phyloP scores from a whole-genome alignment of 2,329 filamentous ascomycete genomes.

The Helotiales sp. region DNA sequence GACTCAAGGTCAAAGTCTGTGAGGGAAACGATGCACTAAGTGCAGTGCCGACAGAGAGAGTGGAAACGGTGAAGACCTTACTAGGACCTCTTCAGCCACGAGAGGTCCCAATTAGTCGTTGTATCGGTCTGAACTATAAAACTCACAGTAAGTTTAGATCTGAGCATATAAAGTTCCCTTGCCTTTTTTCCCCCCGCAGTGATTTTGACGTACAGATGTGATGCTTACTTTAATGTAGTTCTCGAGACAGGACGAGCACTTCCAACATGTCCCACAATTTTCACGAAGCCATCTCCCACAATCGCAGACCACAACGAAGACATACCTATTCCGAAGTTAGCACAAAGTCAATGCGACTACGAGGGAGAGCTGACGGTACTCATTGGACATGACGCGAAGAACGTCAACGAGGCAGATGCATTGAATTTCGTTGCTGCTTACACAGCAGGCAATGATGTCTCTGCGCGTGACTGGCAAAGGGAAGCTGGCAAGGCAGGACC shows the following conservation, averaged over 20 bases:
- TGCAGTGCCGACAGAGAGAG: constrained; percentile 7
- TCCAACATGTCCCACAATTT: constrained; percentile 50
- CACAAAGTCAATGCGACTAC: constrained; percentile 39
- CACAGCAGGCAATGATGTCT: constrained; percentile 56
- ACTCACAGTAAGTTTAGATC: constrained; percentile 48
- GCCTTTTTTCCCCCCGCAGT: no score
- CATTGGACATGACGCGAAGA: constrained; percentile 47
- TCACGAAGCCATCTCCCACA: constrained; percentile 48
- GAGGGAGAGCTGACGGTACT: constrained; percentile 36
- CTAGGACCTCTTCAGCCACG: constrained; percentile 33
- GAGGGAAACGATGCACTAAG: no score
- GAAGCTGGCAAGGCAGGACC: constrained; percentile 45
- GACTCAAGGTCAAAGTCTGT: no score
- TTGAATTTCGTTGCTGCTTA: constrained; percentile 33
- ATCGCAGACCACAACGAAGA: constrained; percentile 38
- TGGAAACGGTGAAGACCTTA: constrained; percentile 33
- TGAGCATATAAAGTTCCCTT: no score
- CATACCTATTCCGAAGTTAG: constrained; percentile 48
- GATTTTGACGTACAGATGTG: no score
- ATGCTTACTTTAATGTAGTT: no score
- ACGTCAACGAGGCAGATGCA: constrained; percentile 15
- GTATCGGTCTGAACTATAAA: constrained; percentile 60
- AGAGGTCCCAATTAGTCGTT: constrained; percentile 55
- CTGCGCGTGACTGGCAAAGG: constrained; percentile 51
- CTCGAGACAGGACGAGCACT: constrained; percentile 50